Conservation (phyloP, 495 filamentous ascomycete genomes). For the Penicillium macrosclerotiorum region DNA sequence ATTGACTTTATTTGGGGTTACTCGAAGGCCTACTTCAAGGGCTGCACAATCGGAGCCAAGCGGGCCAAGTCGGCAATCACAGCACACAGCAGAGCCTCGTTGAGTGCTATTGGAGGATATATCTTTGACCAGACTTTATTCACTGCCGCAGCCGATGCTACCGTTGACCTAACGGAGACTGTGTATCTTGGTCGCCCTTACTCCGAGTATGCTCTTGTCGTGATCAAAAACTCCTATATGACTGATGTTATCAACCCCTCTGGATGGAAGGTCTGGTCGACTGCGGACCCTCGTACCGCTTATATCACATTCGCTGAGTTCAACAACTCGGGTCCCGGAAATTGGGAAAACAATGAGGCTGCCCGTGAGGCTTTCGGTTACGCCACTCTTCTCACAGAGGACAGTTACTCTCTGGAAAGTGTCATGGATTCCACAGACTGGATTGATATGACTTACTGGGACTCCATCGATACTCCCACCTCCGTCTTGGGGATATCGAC, state of each 20-base stretch:
- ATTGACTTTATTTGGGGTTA: conserved; percentile 17
- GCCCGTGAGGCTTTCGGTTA: no score
- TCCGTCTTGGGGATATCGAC: no score
- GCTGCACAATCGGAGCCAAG: conserved; percentile 14
- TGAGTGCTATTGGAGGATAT: conserved; percentile 9
- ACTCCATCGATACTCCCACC: no score
- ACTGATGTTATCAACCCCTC: conserved; percentile 9
- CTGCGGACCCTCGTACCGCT: conserved; percentile 9
- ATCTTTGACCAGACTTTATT: conserved; percentile 15
- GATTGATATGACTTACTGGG: no score
- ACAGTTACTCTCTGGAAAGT: no score
- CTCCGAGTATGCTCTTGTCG: conserved; percentile 11
- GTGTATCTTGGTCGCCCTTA: conserved; percentile 15
- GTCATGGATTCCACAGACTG: no score
- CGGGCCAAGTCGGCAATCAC: conserved; percentile 13
- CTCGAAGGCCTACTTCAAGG: conserved; percentile 17
- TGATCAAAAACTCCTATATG: conserved; percentile 13
- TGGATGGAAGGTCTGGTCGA: conserved; percentile 16
- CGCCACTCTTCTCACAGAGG: no score
- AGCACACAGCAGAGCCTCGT: conserved; percentile 13
- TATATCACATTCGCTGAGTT: conserved; percentile 11
- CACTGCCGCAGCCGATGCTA: conserved; percentile 13
- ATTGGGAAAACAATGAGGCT: no score
- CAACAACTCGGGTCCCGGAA: conserved; percentile 10
- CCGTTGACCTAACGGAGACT: conserved; percentile 10